phyloP scores from a whole-genome alignment of 1,284 basidiomycete genomes.

The Limonomyces culmigenus region DNA sequence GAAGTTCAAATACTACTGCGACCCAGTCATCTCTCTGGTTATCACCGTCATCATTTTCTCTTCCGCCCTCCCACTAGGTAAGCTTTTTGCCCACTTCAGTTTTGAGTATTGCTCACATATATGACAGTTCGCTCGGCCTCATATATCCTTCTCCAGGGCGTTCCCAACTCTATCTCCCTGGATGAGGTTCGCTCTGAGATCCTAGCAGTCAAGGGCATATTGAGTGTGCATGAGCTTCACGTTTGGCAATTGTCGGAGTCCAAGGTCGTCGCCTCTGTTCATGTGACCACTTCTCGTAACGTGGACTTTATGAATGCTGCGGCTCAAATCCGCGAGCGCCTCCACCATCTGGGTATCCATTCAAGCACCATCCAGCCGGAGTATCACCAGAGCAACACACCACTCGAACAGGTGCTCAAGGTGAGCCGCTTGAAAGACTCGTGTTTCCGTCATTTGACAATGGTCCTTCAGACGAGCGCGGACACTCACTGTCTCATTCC shows the following conservation, averaged over 20 bases:
- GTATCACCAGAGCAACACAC: conserved; percentile 28
- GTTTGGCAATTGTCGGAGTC: conserved; percentile 88
- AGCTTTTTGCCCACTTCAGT: conserved; percentile 35
- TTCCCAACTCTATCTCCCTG: conserved; percentile 79
- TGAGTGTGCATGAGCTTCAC: conserved; percentile 90
- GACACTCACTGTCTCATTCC: conserved; percentile 20
- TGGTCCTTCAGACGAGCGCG: conserved; percentile 10
- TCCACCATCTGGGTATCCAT: conserved; percentile 91
- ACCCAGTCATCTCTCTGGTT: conserved; percentile 86
- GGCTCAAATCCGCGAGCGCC: conserved; percentile 61
- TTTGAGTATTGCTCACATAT: conserved; percentile 65
- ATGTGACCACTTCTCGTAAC: conserved; percentile 71
- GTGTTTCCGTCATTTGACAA: conserved; percentile 8
- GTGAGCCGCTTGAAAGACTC: conserved; percentile 30
- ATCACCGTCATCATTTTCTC: conserved; percentile 97
- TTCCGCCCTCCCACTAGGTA: conserved; percentile 84
- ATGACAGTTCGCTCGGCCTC: conserved; percentile 27
- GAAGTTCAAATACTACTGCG: conserved; percentile 79
- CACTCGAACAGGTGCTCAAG: conserved; percentile 28
- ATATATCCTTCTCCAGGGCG: conserved; percentile 94
- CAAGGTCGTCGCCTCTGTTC: conserved; percentile 91
- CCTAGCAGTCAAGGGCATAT: conserved; percentile 68
- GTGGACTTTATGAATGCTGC: conserved; percentile 89
- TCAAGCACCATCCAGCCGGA: conserved; percentile 84
- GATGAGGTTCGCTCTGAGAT: conserved; percentile 77